Base-by-base conservation (phyloP, 2,329 filamentous ascomycete genomes). In the Aspergillus quadrilineatus region DNA sequence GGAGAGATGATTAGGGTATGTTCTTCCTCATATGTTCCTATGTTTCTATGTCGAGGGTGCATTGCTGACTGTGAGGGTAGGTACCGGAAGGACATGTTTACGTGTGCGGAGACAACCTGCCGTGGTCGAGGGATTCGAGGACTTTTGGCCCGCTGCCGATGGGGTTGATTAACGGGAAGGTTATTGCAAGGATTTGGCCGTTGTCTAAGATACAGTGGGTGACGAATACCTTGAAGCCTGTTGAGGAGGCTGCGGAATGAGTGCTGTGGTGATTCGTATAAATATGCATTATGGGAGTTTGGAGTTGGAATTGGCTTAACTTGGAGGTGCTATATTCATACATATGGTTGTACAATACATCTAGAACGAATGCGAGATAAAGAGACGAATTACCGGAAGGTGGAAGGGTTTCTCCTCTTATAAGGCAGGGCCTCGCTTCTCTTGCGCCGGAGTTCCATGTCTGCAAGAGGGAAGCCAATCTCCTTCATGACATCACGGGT, bases 71-170 rank as follows among this genome's bases (percentile, higher is more conserved):
- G 14, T 34, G 6, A 4, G 7, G 14, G 6, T 67, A 95, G 89
- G 85, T 99, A 14, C 94, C 94, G 0, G 80, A 89, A 68, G 94
- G 94, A 1, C 94, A 99, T 78, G 95, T 92, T 67, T 97, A 91
- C 85, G 79, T 97, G 6, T 84, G 86, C 2, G 94, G 94, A 2
- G 94, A 99, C 73, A 97, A 97, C 73, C 69, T 96, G 59, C 81
- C 85, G 3, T 88, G 84, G 67, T 97, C 92, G 26, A 80, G 90
- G 62, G 94, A 99, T 77, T 97, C 92, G 43, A 85, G 94, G 60
- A 80, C 86, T 41, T 96, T 89, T 76, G 94, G 94, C 0, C 91
- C 94, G 0, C 72, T 99, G 29, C 94, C 94, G 0, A 77, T 99
- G 68, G 93, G 85, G 1, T 77, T 99, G 61, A 84, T 99, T 44